Evolutionary conservation across 2,329 filamentous ascomycete species (phyloP).

Genomic region (Fusarium sulawesiense): DNA sequence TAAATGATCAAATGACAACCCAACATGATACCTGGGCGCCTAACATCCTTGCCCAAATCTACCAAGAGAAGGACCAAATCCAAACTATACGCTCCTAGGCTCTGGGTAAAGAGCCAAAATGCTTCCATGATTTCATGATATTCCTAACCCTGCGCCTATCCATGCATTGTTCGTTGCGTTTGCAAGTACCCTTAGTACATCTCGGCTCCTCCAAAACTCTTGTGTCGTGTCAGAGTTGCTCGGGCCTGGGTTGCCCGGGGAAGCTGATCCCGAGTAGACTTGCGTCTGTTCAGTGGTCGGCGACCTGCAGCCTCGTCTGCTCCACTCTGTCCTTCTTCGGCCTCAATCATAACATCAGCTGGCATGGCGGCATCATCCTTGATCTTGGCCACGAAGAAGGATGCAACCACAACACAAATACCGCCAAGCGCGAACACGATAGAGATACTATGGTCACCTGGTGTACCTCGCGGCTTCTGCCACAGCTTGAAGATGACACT

Average conservation of each 20-base stretch:
- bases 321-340: conserved; percentile 58
- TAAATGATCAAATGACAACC: conserved; percentile 6
- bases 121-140: conserved; percentile 12
- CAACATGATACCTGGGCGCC: conserved; percentile 6
- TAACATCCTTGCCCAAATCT: conserved; percentile 11
- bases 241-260: conserved; percentile 58
- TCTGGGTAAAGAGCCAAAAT: conserved; percentile 24
- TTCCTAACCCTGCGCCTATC: conserved; percentile 14
- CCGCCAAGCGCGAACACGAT: conserved; percentile 90
- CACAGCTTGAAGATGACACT: conserved; percentile 85
- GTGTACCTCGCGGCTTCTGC: conserved; percentile 86
- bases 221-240: conserved; percentile 60
- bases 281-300: conserved; percentile 49
- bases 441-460: conserved; percentile 87
- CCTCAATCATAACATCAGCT: conserved; percentile 54
- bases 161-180: conserved; percentile 3
- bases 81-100: conserved; percentile 16
- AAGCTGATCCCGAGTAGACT: conserved; percentile 56
- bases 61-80: not conserved
- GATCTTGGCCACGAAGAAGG: conserved; percentile 76
- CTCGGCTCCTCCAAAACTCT: conserved; percentile 63
- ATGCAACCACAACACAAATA: conserved; percentile 79
- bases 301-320: conserved; percentile 37
- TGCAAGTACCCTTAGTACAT: conserved; percentile 32
- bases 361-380: conserved; percentile 66